A percentile compares a stretch with the other conserved stretches of the same genome.
phyloP scores from a whole-genome alignment of 495 filamentous ascomycete genomes.

The Aspergillus bridgeri region DNA sequence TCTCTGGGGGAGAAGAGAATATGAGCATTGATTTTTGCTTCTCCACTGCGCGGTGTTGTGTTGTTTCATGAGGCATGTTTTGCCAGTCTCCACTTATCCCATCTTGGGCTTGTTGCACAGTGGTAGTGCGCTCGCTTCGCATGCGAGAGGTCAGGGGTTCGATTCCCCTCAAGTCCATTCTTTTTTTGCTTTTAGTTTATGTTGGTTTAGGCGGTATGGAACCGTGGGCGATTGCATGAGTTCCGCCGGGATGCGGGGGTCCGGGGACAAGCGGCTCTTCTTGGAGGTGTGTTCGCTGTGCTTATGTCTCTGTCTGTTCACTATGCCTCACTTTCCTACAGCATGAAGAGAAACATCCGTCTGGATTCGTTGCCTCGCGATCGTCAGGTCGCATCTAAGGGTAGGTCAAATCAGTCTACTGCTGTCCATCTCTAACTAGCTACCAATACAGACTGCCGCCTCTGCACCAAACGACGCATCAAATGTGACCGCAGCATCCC shows the following conservation, averaged over 20 bases:
- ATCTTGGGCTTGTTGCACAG: constrained; percentile 12
- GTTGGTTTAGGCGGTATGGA: too few relatives aligned
- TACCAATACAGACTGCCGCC: constrained; percentile 5
- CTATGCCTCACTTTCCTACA: background rate
- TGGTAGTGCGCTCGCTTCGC: constrained; percentile 18
- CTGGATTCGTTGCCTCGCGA: constrained; percentile 15
- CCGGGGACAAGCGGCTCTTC: too few relatives aligned
- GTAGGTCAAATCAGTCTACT: background rate
- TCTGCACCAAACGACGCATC: constrained; percentile 20
- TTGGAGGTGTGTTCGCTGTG: background rate
- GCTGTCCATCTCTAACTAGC: background rate
- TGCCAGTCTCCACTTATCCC: background rate
- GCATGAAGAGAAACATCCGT: constrained; percentile 13
- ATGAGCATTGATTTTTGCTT: background rate
- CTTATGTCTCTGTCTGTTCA: background rate
- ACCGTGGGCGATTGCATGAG: too few relatives aligned
- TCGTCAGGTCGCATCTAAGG: constrained; percentile 15
- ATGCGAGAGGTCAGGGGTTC: constrained; percentile 19
- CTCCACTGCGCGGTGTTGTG: background rate
- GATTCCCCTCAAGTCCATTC: constrained; percentile 16
- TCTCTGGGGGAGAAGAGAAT: background rate
- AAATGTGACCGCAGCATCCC: constrained; percentile 22
- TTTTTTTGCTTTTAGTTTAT: constrained; percentile 14
- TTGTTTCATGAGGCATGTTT: background rate
- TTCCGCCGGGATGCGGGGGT: too few relatives aligned